phyloP scores from a whole-genome alignment of 169 alveolate species.

The Plasmodium relictum region DNA sequence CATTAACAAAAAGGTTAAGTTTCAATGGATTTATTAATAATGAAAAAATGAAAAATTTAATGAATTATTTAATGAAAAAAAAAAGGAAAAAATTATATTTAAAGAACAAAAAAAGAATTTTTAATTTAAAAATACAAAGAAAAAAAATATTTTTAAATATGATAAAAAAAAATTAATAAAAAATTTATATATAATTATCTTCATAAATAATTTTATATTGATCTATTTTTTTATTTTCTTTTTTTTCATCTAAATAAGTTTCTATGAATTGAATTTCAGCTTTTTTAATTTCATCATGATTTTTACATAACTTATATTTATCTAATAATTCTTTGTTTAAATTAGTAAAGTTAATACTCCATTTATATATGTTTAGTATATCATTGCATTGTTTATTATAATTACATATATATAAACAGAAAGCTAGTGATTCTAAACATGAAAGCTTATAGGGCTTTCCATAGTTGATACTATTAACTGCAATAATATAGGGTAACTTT shows the following conservation, averaged over 20 bases:
- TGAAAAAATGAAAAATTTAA: no score
- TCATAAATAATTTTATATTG: conserved; percentile 71
- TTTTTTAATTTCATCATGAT: conserved; percentile 66
- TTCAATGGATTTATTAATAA: no score
- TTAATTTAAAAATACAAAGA: neutral
- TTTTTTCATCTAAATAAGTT: conserved; percentile 38
- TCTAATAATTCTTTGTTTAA: conserved; percentile 64
- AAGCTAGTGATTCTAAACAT: conserved; percentile 75
- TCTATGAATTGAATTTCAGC: conserved; percentile 69
- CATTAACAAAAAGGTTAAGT: no score
- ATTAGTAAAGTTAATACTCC: conserved; percentile 70
- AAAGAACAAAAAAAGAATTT: neutral
- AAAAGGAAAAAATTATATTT: neutral
- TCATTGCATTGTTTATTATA: conserved; percentile 68
- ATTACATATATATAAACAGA: conserved; percentile 74
- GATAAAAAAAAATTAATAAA: neutral
- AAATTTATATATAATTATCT: conserved; percentile 49
- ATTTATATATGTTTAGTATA: conserved; percentile 62
- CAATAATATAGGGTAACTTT: conserved; percentile 74
- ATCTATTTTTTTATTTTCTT: conserved; percentile 62
- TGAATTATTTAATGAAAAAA: neutral
- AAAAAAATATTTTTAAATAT: neutral
- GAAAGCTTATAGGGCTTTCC: conserved; percentile 78
- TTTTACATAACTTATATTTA: conserved; percentile 62
- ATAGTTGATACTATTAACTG: conserved; percentile 77